A percentile compares a stretch with the other conserved stretches of the same genome.
Evolutionary conservation across 2,329 filamentous ascomycete genomes (phyloP).

Genomic region (Exophiala dermatitidis): DNA sequence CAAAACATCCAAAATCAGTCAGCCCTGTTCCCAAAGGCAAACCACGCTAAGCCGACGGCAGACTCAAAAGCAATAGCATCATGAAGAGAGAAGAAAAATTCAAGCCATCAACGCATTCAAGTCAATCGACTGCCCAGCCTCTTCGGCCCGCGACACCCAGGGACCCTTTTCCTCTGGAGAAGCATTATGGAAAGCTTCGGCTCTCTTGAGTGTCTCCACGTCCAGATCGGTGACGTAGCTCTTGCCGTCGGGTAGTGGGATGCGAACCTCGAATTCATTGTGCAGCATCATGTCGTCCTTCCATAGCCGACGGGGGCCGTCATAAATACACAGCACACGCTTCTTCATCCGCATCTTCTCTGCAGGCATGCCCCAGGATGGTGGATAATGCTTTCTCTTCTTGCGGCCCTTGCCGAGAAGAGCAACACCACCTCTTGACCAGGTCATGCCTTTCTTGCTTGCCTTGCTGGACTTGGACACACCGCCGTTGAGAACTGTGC

Average conservation of each 20-base stretch:
- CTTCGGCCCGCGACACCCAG: slow-evolving; percentile 49
- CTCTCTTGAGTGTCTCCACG: slow-evolving; percentile 77
- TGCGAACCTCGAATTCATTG: slow-evolving; percentile 85
- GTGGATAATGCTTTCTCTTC: slow-evolving; percentile 87
- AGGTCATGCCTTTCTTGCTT: slow-evolving; percentile 62
- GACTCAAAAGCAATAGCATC: slow-evolving; percentile 14
- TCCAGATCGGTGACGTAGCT: slow-evolving; percentile 89
- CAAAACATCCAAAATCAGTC: too few species aligned
- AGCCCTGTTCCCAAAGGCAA: too few species aligned
- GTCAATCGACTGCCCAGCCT: slow-evolving; percentile 25
- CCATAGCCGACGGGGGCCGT: slow-evolving; percentile 77
- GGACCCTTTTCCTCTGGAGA: slow-evolving; percentile 81
- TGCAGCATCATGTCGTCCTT: slow-evolving; percentile 99
- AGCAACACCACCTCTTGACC: slow-evolving; percentile 65
- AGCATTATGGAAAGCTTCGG: slow-evolving; percentile 72
- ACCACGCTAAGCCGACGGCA: background rate
- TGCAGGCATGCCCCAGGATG: slow-evolving; percentile 85
- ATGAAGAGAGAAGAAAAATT: slow-evolving; percentile 4
- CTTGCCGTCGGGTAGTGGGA: slow-evolving; percentile 67
- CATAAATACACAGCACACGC: slow-evolving; percentile 86
- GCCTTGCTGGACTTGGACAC: slow-evolving; percentile 36
- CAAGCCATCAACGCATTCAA: slow-evolving; percentile 30
- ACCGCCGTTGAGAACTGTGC: slow-evolving; percentile 45
- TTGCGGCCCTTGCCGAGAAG: slow-evolving; percentile 63
- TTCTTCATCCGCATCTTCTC: slow-evolving; percentile 98